A percentile compares a stretch with the other conserved stretches of the same genome.
phyloP scores from a whole-genome alignment of 2,329 filamentous ascomycete species.

The Cladosporium halotolerans region DNA sequence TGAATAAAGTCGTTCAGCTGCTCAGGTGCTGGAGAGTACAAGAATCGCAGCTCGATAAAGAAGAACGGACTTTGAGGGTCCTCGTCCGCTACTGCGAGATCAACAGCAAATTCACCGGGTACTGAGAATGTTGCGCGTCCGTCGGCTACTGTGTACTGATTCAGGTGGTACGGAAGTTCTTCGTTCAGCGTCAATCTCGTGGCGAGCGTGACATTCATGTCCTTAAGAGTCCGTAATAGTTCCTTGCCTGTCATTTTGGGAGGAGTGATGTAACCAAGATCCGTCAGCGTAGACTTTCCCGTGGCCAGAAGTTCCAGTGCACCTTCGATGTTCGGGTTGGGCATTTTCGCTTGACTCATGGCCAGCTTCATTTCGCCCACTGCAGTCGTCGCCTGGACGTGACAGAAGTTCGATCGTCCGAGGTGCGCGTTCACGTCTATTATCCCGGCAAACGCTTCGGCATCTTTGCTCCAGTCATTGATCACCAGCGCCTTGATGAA shows the following conservation, averaged over 20 bases:
- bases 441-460: slow-evolving; percentile 72
- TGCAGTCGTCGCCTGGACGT: slow-evolving; percentile 19
- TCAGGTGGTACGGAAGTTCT: slow-evolving; percentile 70
- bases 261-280: slow-evolving; percentile 69
- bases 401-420: slow-evolving; percentile 36
- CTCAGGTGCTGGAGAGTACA: slow-evolving; percentile 63
- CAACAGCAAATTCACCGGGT: slow-evolving; percentile 80
- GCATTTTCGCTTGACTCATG: slow-evolving; percentile 66
- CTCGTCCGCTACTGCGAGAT: slow-evolving; percentile 84
- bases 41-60: slow-evolving; percentile 86
- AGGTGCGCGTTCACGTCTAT: slow-evolving; percentile 81
- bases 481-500: slow-evolving; percentile 93
- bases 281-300: slow-evolving; percentile 73
- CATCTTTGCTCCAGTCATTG: slow-evolving; percentile 79
- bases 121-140: slow-evolving; percentile 89
- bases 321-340: slow-evolving; percentile 85
- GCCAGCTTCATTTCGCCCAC: slow-evolving; percentile 60
- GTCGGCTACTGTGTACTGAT: slow-evolving; percentile 68
- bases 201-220: slow-evolving; percentile 76
- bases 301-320: slow-evolving; percentile 78
- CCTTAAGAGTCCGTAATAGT: slow-evolving; percentile 66
- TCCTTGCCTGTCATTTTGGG: slow-evolving; percentile 66
- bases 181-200: slow-evolving; percentile 82
- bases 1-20: slow-evolving; percentile 58
- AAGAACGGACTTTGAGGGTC: slow-evolving; percentile 78